Conservation (phyloP, 345 rosid genomes). For the Excoecaria agallocha region DNA sequence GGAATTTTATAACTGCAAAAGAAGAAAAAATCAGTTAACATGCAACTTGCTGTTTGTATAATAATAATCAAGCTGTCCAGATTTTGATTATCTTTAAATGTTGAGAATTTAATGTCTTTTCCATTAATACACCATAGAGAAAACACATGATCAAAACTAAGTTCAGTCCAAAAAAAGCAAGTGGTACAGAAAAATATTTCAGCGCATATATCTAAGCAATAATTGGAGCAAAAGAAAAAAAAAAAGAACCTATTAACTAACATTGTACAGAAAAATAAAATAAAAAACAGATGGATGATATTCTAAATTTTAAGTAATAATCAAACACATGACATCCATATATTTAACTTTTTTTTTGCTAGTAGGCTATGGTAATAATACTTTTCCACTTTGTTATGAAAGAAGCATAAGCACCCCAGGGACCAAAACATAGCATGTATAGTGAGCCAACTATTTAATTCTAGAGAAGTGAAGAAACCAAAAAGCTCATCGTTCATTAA, state of each 20-base stretch:
- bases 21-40: conserved; percentile 2
- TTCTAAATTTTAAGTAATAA: not conserved
- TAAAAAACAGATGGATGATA: not conserved
- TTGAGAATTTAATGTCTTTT: too few relatives aligned
- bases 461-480: not conserved
- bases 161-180: not conserved
- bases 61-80: not conserved
- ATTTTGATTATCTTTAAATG: too few relatives aligned
- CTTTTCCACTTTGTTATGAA: not conserved
- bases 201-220: not conserved
- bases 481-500: not conserved
- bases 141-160: conserved; percentile 19
- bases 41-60: not conserved
- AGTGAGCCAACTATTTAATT: not conserved
- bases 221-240: too few relatives aligned
- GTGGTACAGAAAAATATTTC: not conserved
- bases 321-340: not conserved
- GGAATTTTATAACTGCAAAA: conserved; percentile 60
- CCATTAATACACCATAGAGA: conserved; percentile 42
- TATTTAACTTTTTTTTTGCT: not conserved
- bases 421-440: too few relatives aligned
- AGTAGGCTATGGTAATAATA: not conserved
- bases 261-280: too few relatives aligned
- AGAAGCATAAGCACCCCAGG: not conserved
- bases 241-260: too few relatives aligned